phyloP scores from a whole-genome alignment of 345 rosid genomes.

The Populus davidiana region DNA sequence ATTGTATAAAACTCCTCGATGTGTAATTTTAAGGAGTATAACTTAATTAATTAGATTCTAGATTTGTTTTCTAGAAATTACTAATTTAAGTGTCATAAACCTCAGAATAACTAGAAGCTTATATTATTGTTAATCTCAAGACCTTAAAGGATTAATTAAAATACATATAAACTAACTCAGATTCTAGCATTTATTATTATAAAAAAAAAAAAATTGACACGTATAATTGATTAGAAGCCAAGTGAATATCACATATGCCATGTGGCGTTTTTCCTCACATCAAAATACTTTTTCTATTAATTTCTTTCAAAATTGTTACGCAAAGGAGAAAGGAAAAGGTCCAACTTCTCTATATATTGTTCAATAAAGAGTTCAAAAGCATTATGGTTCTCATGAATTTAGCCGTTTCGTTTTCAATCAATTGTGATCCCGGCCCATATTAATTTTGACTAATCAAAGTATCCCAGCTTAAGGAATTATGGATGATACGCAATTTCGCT shows the following conservation, averaged over 20 bases:
- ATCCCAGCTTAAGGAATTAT: conserved; percentile 2
- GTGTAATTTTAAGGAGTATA: too few species aligned
- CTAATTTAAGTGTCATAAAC: accelerated
- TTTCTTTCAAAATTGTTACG: conserved; percentile 22
- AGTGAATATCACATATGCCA: neutral
- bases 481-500: neutral
- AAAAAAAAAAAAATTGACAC: neutral
- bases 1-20: neutral
- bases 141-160: accelerated
- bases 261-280: conserved; percentile 21
- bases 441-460: conserved; percentile 21
- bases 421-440: conserved; percentile 16
- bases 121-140: accelerated
- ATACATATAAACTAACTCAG: accelerated
- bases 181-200: too few species aligned
- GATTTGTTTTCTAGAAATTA: too few species aligned
- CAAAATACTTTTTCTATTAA: conserved; percentile 16
- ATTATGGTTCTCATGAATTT: neutral
- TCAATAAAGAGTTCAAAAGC: conserved; percentile 7
- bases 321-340: conserved; percentile 12
- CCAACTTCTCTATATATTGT: conserved; percentile 11
- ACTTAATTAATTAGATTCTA: accelerated
- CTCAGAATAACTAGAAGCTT: accelerated
- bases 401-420: conserved; percentile 23
- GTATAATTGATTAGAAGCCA: neutral